Base-by-base conservation (phyloP, 2,329 filamentous ascomycete genomes). In the Aspergillus ochraceoroseus region DNA sequence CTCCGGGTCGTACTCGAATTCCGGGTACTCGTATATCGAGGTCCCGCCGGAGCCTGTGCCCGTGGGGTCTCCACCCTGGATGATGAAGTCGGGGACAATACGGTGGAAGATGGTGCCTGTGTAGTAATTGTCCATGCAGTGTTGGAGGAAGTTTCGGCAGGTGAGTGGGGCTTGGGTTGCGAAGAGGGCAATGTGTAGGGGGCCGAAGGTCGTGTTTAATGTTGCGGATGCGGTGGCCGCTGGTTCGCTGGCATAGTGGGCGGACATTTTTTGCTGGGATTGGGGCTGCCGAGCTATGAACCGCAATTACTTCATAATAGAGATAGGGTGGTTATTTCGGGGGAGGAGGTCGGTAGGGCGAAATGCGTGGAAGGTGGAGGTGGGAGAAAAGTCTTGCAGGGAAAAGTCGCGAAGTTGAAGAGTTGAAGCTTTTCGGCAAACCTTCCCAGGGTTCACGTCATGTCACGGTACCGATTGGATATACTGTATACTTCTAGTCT, bases 121-220 rank as follows among this genome's bases (percentile, higher is more conserved):
- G 71, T 96, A 98, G 72, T 96, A 96, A 53, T 88, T 88, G 62
- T 98, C 89, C 53, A 95, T 77, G 61, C 87, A 92, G 58, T 89
- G 83, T 65, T 98, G 92, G 25, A 98, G 76, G 67, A 98, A 98
- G 70, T 95, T 96, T 54, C 90, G 87, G 60, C 83, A 88, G 17
- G 92, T 85, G 47, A 95, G 74, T 6, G 92, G 92, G 0, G 87
- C 85, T 67, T 98, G 92, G 61, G 92, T 92, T 12, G 89, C 89
- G 72, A 95, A 98, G 42, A 98, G 81, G 65, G 95, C 87, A 66
- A 98, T 77, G 25, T 85, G 82, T 43, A 98, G 76, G 58, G 95
- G 89, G 65, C 92, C 92, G 31, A 83, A 74, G 5, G 87, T 94
- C 7, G 92, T 98, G 65, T 94, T 83, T 28, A 98, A 75, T 52